Evolutionary conservation across 306 rosid genomes (phyloP), one percentile per base, ranked within the genome.

Genomic region (Aeschynomene evenia): DNA sequence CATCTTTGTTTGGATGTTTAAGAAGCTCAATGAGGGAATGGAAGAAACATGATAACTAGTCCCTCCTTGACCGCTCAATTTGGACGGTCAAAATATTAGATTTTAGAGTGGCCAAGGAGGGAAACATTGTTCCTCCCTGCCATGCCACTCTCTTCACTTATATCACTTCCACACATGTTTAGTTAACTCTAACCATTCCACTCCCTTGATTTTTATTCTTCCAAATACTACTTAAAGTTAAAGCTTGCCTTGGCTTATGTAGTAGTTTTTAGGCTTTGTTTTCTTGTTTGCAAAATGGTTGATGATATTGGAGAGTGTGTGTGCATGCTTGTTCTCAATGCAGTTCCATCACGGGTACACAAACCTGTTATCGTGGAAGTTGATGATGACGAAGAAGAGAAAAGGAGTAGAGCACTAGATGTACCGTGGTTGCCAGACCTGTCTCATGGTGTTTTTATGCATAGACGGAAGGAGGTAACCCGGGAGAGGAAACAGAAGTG

Each of bases 401-500:
- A 72, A 57, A 8, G 10, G 76, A 63, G 65, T 56, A 59, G 9
- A 8, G 23, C 23, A 18, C 4, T 82, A 34, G 63, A 69, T 2
- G 9, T 89, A 21, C 87, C 95, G 7, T 82, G 76, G 86, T n/a
- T 78, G 12, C 53, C 72, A 0, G 73, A 19, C 40, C 14, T 53
- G 8, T 34, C 58, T 53, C 51, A 45, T 63, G 54, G 74, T 42
- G 59, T 12, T 0, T 0, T 21, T 3, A 51, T 56, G 5, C 6
- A 6, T 8, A 83, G 23, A 31, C 85, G 85, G 20, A 90, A 81
- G 79, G 89, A 65, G 63, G 67, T 62, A 40, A 1, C 71, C 13
- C 96, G 89, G 5, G 85, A 76, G 46, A 84, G 97, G 79, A 94
- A 87, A 71, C 67, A 76, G 4, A 90, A 81, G 63, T 88, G 90